These are phyloP conservation scores for Thalassiosira allenii DNA, from an alignment of 352 stramenopile species.

Conservation along the genomic window DNA sequence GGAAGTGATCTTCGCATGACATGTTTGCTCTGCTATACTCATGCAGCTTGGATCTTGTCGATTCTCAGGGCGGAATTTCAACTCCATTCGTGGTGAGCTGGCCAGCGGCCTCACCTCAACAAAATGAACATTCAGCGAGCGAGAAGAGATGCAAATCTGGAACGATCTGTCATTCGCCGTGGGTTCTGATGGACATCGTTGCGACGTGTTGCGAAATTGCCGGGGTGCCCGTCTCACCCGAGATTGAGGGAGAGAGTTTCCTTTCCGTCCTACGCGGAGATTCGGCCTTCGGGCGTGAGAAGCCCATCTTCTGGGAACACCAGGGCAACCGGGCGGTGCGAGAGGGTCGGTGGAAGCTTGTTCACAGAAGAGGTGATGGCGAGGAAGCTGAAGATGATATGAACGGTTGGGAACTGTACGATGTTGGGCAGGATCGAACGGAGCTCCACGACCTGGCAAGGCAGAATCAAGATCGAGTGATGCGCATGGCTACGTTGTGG, in stretches of 20 bases:
- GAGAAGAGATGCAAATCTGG: too few relatives aligned
- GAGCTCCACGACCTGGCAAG: constrained; percentile 48
- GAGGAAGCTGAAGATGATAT: constrained; percentile 4
- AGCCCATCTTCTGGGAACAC: constrained; percentile 65
- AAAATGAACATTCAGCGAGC: too few relatives aligned
- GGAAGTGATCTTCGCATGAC: not conserved
- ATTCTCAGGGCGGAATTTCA: constrained; percentile 54
- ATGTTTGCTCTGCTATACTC: constrained; percentile 6
- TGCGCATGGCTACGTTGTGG: constrained; percentile 42
- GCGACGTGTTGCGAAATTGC: constrained; percentile 57
- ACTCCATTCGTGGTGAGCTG: constrained; percentile 56
- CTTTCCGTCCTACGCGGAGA: constrained; percentile 45
- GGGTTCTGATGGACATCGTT: constrained; percentile 65
- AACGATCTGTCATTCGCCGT: constrained; percentile 51
- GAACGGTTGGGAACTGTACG: constrained; percentile 52
- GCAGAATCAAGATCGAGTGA: constrained; percentile 37
- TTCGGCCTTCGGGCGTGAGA: constrained; percentile 3
- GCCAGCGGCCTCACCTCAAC: constrained; percentile 14
- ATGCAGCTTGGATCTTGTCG: too few relatives aligned
- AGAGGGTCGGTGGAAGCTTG: constrained; percentile 57
- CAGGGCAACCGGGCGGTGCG: constrained; percentile 62
- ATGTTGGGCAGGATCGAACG: constrained; percentile 59
- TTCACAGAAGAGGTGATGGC: constrained; percentile 36
- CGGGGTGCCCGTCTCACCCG: constrained; percentile 24
- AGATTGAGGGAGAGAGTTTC: constrained; percentile 62